A percentile compares a stretch with the other conserved stretches of the same genome.
Conservation (phyloP, 495 filamentous ascomycete species). For the Aspergillus panamensis region DNA sequence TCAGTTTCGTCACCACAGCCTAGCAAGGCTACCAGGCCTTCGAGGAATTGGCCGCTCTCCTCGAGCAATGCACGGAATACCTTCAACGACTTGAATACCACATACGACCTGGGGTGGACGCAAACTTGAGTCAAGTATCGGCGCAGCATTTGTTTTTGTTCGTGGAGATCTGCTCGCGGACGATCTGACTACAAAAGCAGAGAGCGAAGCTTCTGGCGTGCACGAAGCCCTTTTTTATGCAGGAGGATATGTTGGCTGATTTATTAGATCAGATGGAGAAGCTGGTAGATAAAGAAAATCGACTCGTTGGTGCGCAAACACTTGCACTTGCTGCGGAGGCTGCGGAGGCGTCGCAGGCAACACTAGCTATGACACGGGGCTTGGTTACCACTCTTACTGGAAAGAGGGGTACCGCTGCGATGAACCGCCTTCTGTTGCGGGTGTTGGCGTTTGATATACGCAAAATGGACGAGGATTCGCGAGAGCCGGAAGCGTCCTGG, state of each 20-base stretch:
- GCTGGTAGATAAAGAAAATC: background rate
- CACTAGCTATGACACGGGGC: background rate
- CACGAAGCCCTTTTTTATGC: no score
- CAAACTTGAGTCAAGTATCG: background rate
- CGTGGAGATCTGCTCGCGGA: no score
- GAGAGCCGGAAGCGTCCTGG: background rate
- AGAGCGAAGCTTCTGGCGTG: no score
- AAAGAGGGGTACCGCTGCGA: background rate
- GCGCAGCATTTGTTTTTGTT: no score
- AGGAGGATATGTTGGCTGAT: no score
- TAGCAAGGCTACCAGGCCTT: background rate
- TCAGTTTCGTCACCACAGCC: background rate
- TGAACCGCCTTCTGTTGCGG: background rate
- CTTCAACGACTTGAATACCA: background rate
- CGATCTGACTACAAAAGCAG: no score
- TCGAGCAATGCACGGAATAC: background rate
- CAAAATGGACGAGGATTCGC: background rate
- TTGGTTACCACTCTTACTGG: background rate
- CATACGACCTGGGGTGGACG: background rate
- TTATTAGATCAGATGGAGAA: no score
- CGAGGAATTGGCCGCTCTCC: background rate
- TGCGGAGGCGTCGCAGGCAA: background rate
- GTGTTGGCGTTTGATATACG: background rate
- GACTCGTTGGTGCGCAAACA: background rate
- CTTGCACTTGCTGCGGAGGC: background rate